Evolutionary conservation across 805 yeast genomes (phyloP), one percentile per base, ranked within the genome.

Genomic region (Candida berthetii): DNA sequence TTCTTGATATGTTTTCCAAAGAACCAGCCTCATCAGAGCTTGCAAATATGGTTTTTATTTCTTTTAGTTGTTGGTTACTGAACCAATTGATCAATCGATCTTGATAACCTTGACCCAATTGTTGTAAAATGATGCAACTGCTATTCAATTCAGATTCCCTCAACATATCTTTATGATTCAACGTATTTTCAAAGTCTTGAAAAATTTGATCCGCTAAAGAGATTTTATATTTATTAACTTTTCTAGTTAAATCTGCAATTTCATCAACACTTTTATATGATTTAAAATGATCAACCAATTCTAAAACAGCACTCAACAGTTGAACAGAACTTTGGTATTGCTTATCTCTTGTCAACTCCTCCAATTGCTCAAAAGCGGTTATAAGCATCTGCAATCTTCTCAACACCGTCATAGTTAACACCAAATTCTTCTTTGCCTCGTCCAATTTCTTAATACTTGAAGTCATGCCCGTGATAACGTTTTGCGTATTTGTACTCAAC

Each of bases 1-100:
- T 68, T 49, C 97, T 68, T 25, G 78, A 73, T 39, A 93, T 63
- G 60, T 93, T 93, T 44, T 93, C 99, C 45, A 93, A 65, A 5
- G 95, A 83, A 1, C 97, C 97, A 0, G 99, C 99, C 62, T 93
- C 99, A 52, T 89, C 97, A 13, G 79, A 71, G 9, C 80, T 70
- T 41, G 78, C 74, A 63, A 93, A 93, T 10, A 93, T 87, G 18
- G 77, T 65, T 29, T 73, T 73, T 35, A 91, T 78, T 53, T 91
- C 98, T 52, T 74, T 75, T 40, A 93, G 67, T 47, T 83, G 80
- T 25, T 69, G 69, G 42, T 74, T 76, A 45, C 85, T 74, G 59
- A 84, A 86, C 91, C 95, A 87, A 37, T 72, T 76, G 8, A 79
- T 62, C 37, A 91, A 68, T 52, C 80, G 77, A 38, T 76, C 76